Evolutionary conservation across 805 yeast genomes (phyloP), one percentile per base, ranked within the genome.

Genomic region (Cyberlindnera saturnus): DNA sequence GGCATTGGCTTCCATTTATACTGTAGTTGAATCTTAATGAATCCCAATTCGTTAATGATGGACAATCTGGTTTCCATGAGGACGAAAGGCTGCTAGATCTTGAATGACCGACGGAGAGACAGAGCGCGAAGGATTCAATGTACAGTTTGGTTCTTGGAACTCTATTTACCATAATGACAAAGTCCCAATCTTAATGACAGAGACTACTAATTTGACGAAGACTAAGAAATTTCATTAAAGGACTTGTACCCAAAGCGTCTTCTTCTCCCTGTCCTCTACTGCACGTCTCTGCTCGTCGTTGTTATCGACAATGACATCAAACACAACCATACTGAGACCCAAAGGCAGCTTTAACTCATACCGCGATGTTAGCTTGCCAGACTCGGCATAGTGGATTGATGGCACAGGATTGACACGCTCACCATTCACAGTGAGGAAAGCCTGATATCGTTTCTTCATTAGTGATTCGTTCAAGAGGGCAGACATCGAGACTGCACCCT

Each of bases 251-350:
- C 76, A 71, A 13, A 70, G 45, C 23, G 61, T 63, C 29, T 66
- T 52, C 36, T 53, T 60, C 50, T 70, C 74, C 13, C 50, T 40
- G 38, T 31, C 44, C 6, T 48, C 47, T 11, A 39, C 49, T 9
- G 45, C 45, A 26, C 56, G 55, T 39, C 52, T 57, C 40, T 46
- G 51, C 16, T 54, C 56, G n/a, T 50, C 36, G 13, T 48, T 43
- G 13, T 55, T 56, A 11, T 65, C 62, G 13, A 68, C 63, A 6
- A 60, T 50, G 39, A 67, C 60, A 37, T 61, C 62, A 41, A 69
- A 70, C 32, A 66, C 71, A 32, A 74, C 57, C 41, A 67, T 56
- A 45, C 73, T 75, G 50, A 75, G 59, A 1, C 81, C 81, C 37
- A 62, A 50, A 16, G 73, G 70, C 30, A 75, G 56, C 47, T 69